Percentiles rank a stretch among this genome's conserved stretches.
phyloP scores from a whole-genome alignment of 371 early-diverging fungal species.

The Circinella minor region DNA sequence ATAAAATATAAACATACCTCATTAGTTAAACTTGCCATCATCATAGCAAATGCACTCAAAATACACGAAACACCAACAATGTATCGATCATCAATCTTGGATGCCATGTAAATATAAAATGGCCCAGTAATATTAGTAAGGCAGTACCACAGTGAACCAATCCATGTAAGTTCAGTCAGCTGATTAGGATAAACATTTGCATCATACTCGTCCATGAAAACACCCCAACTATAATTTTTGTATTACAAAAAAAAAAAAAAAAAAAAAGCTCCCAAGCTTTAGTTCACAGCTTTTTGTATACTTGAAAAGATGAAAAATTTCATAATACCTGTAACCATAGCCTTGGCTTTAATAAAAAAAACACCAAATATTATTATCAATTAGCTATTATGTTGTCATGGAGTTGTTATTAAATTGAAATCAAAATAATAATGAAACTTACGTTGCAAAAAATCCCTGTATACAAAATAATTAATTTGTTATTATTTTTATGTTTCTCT shows the following conservation, averaged over 20 bases:
- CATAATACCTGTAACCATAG: conserved; percentile 11
- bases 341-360: neutral
- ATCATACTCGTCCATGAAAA: conserved; percentile 38
- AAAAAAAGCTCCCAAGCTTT: no score
- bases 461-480: no score
- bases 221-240: conserved; percentile 31
- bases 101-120: conserved; percentile 48
- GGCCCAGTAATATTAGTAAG: conserved; percentile 44
- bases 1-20: neutral
- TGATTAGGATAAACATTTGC: conserved; percentile 33
- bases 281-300: no score
- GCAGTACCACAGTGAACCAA: conserved; percentile 43
- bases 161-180: conserved; percentile 41
- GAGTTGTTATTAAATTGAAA: no score
- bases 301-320: no score
- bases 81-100: conserved; percentile 22
- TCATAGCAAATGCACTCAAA: conserved; percentile 52
- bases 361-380: no score
- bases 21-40: conserved; percentile 21
- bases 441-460: conserved; percentile 43
- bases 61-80: conserved; percentile 32
- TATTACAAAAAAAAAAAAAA: no score
- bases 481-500: no score
- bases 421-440: conserved; percentile 7
- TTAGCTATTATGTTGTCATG: no score